Evolutionary conservation across 371 early-diverging fungal genomes (phyloP), one percentile per base, ranked within the genome.

Genomic region (Rhizomucor miehei): DNA sequence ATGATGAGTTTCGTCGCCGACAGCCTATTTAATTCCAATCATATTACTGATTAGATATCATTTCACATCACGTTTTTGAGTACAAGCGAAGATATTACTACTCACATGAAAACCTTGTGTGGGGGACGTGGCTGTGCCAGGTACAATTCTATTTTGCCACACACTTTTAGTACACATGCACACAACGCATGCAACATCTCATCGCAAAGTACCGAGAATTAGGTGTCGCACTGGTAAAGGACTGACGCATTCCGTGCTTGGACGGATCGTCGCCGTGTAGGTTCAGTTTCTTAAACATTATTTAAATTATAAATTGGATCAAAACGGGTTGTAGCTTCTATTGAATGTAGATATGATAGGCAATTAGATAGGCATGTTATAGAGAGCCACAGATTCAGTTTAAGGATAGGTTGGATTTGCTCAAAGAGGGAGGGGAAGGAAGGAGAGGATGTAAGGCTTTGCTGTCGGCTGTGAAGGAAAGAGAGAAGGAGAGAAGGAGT

Each of bases 161-260:
- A 29, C 29, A 5, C 29, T 29, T n/a, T 29, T 29, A 29, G 29
- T 29, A 29, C 3, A 3, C 3, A 29, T 29, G 29, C 8, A 29
- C 29, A 29, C 8, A 5, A 29, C 29, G 8, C 29, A 29, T 5
- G 29, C 29, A 5, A 29, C 29, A 29, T 29, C 29, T 29, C 29
- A 39, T 46, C 17, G 23, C n/a, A 45, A 54, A 37, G 21, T 46
- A 58, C 59, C 59, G 51, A n/a, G 59, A 58, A 52, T 58, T 58
- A 24, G 59, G 59, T 19, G 59, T 58, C 25, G 45, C 20, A 45
- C 38, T 50, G 19, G 20, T 52, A 35, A 47, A 49, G 21, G 59
- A 48, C 24, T 52, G 52, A 21, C 36, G 45, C 13, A 52, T 51
- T 40, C 29, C 29, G 29, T 29, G 29, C 29, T 55, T 39, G 34